Base-by-base conservation (phyloP, 2,329 filamentous ascomycete species). In the Colletotrichum endophyticum region DNA sequence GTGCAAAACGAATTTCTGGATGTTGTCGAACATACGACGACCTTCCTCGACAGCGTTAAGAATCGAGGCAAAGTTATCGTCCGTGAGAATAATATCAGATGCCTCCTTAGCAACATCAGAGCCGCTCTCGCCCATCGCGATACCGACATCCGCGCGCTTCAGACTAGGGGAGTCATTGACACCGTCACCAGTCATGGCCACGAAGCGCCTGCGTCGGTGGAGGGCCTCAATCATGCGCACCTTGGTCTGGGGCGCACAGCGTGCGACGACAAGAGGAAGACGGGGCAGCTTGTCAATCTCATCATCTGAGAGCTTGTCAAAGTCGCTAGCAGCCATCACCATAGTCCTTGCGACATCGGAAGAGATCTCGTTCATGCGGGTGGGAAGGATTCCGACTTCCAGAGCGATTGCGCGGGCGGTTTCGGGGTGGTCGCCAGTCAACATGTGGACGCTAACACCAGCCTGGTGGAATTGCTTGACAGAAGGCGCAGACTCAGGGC, bases 1-100 rank as follows among this genome's bases (percentile, higher is more conserved):
- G 80, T 93, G 92, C 3, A 94, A 87, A 59, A 94, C 91, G 80
- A 94, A 95, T 80, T 94, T 94, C 79, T 95, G 92, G 63, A 95
- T 94, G 77, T 94, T 94, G 80, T 94, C 93, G 82, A 94, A 94
- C 84, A 94, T 93, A 57, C 93, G 88, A 36, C 93, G 89, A 4
- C 93, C 93, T 84, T 94, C 92, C 81, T 94, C 92, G n/a, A 94
- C 91, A 5, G 93, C 92, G 72, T 92, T 92, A 28, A 94, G 89
- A 67, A 95, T 95, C 6, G 91, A 92, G 3, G 93, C 92, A 79
- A 95, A 95, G 83, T 94, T 94, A 78, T 94, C 93, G 80, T 94
- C 92, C 0, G 92, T 94, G 44, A 95, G 84, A 27, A 95, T 92
- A 84, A 95, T 95, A 61, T 87, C 89, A 0, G 90, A 89, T 2